Evolutionary conservation across 2,329 filamentous ascomycete species (phyloP).

Genomic region (Trichoderma brevicompactum): DNA sequence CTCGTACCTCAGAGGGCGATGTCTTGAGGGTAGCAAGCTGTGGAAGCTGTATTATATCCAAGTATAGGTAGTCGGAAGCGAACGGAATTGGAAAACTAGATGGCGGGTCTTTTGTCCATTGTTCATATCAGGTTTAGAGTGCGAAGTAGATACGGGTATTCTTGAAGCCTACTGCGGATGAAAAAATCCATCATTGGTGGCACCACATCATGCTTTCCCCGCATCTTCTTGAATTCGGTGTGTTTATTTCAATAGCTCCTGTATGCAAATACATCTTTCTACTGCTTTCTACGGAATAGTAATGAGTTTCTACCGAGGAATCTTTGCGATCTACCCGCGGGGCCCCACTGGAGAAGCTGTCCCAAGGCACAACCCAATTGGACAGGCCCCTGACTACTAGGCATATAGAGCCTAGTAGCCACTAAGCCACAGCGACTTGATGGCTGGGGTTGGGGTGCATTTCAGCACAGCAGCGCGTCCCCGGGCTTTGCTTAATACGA

Average conservation of each 20-base stretch:
- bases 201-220: too few relatives aligned
- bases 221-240: too few relatives aligned
- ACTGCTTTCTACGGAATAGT: too few relatives aligned
- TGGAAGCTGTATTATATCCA: background rate
- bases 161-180: too few relatives aligned
- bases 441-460: background rate
- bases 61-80: background rate
- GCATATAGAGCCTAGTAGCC: background rate
- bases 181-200: too few relatives aligned
- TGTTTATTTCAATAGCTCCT: too few relatives aligned
- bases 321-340: constrained; percentile 4
- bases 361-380: background rate
- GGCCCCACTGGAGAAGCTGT: background rate
- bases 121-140: too few relatives aligned
- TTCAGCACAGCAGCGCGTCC: background rate
- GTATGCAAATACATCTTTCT: too few relatives aligned
- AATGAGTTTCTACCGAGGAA: constrained; percentile 7
- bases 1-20: constrained; percentile 9
- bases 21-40: constrained; percentile 5
- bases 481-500: background rate
- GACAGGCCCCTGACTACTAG: background rate
- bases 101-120: too few relatives aligned
- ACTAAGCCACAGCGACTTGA: background rate
- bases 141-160: too few relatives aligned
- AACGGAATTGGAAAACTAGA: too few relatives aligned